A percentile compares a stretch with the other conserved stretches of the same genome.
phyloP scores from a whole-genome alignment of 2,329 filamentous ascomycete species.

The Paraphoma chrysanthemicola region DNA sequence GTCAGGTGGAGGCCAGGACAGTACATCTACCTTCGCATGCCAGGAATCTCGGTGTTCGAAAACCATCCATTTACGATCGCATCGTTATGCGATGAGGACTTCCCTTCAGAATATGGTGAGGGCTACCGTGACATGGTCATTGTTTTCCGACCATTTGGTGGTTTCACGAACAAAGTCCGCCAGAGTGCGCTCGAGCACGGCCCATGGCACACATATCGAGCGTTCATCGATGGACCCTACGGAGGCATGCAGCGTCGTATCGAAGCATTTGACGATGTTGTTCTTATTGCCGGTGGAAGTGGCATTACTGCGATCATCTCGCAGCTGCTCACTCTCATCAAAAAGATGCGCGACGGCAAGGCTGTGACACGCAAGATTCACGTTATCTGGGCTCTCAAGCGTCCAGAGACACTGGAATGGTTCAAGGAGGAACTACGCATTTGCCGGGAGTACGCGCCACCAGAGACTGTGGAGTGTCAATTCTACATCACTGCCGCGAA shows the following conservation, averaged over 20 bases:
- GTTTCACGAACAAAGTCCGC: conserved; percentile 87
- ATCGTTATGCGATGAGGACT: conserved; percentile 90
- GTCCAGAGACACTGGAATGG: conserved; percentile 95
- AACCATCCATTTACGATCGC: conserved; percentile 97
- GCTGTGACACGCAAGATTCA: conserved; percentile 90
- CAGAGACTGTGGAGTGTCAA: conserved; percentile 88
- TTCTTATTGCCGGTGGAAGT: conserved; percentile 91
- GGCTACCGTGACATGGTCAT: conserved; percentile 87
- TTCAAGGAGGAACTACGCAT: conserved; percentile 94
- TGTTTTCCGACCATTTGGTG: conserved; percentile 89
- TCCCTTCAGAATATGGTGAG: conserved; percentile 89
- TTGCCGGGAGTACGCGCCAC: conserved; percentile 86
- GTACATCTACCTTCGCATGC: conserved; percentile 94
- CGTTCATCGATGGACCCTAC: conserved; percentile 92
- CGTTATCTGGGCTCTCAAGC: conserved; percentile 92
- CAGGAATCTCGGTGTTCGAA: conserved; percentile 85
- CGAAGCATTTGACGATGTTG: conserved; percentile 90
- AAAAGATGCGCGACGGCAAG: conserved; percentile 93
- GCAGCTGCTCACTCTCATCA: conserved; percentile 91
- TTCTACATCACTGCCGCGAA: conserved; percentile 90
- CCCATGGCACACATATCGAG: conserved; percentile 88
- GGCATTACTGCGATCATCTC: conserved; percentile 94
- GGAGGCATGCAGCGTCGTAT: conserved; percentile 91
- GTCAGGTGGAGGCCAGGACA: conserved; percentile 93
- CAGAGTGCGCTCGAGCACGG: conserved; percentile 83